Base-by-base conservation (phyloP, 2,329 filamentous ascomycete species). In the Ambrosiella beaveri region DNA sequence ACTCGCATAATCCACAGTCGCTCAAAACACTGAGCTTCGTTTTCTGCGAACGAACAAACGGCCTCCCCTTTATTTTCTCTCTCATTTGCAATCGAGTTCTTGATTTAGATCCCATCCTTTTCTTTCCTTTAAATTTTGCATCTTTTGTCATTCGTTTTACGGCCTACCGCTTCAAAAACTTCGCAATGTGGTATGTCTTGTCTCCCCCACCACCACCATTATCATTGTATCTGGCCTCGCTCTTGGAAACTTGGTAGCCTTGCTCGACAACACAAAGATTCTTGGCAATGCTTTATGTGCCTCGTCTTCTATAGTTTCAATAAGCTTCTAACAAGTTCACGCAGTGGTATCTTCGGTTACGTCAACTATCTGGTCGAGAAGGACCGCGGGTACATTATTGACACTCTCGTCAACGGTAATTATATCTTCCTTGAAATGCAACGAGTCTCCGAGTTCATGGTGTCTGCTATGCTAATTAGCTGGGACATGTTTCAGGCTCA, bases 311-410 rank as follows among this genome's bases (percentile, higher is more conserved):
- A 44, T 17, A 37, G n/a, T 45, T 53, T 51, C 12, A 51, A 56
- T 47, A 54, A 52, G 27, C 40, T 47, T 57, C 49, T 60, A 45
- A 57, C 55, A 9, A 62, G 61, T 45, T 62, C 60, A 61, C 61
- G 61, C 64, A 91, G 87, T 84, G 88, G 88, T 73, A 94, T 93
- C 74, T 94, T 97, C 76, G 91, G 91, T 68, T 97, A 97, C 80
- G 88, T 97, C 77, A 97, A 97, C 78, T 97, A 97, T 75, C 78
- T 97, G 71, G 89, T 97, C 71, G 93, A 97, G 80, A 96, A 95
- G 81, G 91, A 97, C 77, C 83, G 93, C 72, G 90, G 88, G 74
- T 94, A 86, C 75, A 95, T 97, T 71, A 80, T 97, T 69, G 84
- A 96, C 71, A 97, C 91, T 63, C 80, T 98, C 65, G 86, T 96